Conservation (phyloP, 192 early-diverging fungal genomes). For the Pecoramyces ruminantium region DNA sequence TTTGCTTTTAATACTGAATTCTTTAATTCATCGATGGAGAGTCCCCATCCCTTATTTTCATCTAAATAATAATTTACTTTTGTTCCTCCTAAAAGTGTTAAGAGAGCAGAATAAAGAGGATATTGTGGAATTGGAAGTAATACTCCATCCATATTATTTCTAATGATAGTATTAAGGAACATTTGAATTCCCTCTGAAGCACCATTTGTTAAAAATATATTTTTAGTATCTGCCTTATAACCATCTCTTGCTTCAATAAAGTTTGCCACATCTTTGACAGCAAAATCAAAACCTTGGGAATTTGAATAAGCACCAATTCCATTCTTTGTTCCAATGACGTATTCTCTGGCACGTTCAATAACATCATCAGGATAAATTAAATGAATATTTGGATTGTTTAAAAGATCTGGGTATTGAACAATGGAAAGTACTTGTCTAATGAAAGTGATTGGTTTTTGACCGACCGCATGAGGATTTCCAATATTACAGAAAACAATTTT, state of each 20-base stretch:
- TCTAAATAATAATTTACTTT: conserved; percentile 85
- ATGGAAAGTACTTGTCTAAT: conserved; percentile 83
- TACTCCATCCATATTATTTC: conserved; percentile 61
- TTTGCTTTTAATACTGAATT: conserved; percentile 42
- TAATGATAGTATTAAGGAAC: conserved; percentile 72
- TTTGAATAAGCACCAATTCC: conserved; percentile 87
- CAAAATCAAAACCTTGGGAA: conserved; percentile 67
- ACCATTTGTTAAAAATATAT: conserved; percentile 85
- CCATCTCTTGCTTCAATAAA: conserved; percentile 85
- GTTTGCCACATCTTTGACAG: conserved; percentile 63
- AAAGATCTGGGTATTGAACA: conserved; percentile 62
- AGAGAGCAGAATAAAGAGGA: conserved; percentile 86
- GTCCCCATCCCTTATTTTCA: conserved; percentile 55
- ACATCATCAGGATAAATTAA: conserved; percentile 70
- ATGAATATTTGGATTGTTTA: conserved; percentile 21
- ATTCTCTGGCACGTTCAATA: conserved; percentile 62
- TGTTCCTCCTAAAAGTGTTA: conserved; percentile 64
- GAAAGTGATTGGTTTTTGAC: conserved; percentile 85
- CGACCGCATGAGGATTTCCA: conserved; percentile 81
- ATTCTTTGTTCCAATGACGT: conserved; percentile 46
- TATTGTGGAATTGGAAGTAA: conserved; percentile 99
- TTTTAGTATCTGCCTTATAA: conserved; percentile 56
- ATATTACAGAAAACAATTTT: conserved; percentile 69
- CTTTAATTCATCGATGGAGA: conserved; percentile 31
- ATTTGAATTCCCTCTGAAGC: conserved; percentile 85